A percentile compares a stretch with the other conserved stretches of the same genome.
phyloP scores from a whole-genome alignment of 768 basidiomycete species.

The Phlebiopsis flavidoalba region DNA sequence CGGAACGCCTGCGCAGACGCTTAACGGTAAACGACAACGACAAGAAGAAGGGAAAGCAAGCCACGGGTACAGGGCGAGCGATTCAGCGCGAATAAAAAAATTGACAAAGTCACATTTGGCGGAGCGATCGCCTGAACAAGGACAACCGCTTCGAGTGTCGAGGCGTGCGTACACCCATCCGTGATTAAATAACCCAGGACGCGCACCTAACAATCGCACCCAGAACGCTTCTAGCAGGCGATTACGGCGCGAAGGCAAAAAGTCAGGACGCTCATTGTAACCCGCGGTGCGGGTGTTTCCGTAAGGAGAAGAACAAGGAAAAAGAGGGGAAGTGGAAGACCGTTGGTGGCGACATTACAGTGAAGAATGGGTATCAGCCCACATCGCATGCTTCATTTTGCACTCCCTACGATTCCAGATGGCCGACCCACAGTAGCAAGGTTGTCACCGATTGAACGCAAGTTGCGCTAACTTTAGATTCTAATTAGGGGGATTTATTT shows the following conservation, averaged over 20 bases:
- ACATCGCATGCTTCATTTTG: no score
- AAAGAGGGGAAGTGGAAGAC: constrained; percentile 92
- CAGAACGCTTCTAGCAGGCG: constrained; percentile 36
- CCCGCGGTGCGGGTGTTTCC: constrained; percentile 91
- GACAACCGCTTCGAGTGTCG: constrained; percentile 80
- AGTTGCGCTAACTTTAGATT: neutral
- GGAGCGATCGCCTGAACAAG: constrained; percentile 42
- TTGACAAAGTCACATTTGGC: constrained; percentile 47
- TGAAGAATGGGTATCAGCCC: constrained; percentile 30
- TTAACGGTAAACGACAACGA: constrained; percentile 10
- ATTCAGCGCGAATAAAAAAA: constrained; percentile 78
- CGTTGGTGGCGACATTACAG: constrained; percentile 93
- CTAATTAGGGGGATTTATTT: neutral
- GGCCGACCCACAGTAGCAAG: constrained; percentile 83
- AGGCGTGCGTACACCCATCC: constrained; percentile 47
- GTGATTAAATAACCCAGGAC: neutral
- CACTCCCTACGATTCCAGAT: constrained; percentile 41
- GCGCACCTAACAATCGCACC: neutral
- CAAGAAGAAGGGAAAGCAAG: constrained; percentile 22
- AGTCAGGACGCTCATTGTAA: constrained; percentile 86
- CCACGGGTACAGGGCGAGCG: constrained; percentile 48
- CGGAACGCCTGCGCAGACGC: constrained; percentile 1
- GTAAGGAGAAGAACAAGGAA: constrained; percentile 99
- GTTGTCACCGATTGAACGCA: constrained; percentile 50
- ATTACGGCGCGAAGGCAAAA: constrained; percentile 88